phyloP scores from a whole-genome alignment of 2,329 filamentous ascomycete genomes.

The Gremmenia infestans region DNA sequence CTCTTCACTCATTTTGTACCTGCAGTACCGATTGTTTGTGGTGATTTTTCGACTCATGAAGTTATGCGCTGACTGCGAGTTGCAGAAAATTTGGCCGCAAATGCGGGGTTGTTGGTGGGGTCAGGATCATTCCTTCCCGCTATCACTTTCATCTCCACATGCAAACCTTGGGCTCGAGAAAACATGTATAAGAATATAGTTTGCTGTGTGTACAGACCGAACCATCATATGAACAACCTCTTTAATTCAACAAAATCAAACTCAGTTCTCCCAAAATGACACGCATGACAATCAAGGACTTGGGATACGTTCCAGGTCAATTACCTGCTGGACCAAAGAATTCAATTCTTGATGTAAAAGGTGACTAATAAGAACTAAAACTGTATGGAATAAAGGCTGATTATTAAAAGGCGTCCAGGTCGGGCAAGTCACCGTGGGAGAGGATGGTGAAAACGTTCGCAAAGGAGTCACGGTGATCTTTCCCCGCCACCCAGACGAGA shows the following conservation, averaged over 20 bases:
- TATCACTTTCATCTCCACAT: too few species aligned
- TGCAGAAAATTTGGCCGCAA: background rate
- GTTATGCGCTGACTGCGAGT: background rate
- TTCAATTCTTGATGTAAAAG: conserved; percentile 29
- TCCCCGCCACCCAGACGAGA: conserved; percentile 25
- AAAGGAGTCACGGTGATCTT: conserved; percentile 30
- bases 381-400: background rate
- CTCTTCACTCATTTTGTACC: background rate
- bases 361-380: conserved; percentile 5
- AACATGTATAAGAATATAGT: background rate
- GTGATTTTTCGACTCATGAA: background rate
- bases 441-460: conserved; percentile 23
- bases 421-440: conserved; percentile 26
- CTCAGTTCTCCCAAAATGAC: conserved; percentile 4
- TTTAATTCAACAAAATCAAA: background rate
- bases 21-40: background rate
- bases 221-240: background rate
- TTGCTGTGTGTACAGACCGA: background rate
- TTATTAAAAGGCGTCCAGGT: conserved; percentile 23
- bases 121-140: too few species aligned
- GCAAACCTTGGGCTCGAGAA: too few species aligned
- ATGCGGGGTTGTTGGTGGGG: background rate
- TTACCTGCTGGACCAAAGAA: conserved; percentile 26
- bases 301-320: conserved; percentile 26
- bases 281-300: conserved; percentile 25